Percentiles rank a stretch among this genome's conserved stretches.
Evolutionary conservation across 2,329 filamentous ascomycete genomes (phyloP).

Genomic region (Pseudogymnoascus pannorum): DNA sequence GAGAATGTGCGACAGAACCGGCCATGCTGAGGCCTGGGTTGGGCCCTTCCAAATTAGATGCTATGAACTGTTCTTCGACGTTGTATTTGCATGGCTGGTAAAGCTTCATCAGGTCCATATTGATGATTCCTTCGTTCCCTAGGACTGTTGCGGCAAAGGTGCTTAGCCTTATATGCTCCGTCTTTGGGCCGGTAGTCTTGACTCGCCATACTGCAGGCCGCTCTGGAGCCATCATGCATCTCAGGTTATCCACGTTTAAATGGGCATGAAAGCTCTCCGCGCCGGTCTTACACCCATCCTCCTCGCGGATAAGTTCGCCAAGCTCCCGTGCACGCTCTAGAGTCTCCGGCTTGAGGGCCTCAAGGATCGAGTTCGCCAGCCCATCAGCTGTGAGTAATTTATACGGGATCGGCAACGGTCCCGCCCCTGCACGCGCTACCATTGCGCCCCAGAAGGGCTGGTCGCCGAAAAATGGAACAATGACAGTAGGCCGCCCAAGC

Average conservation of each 20-base stretch:
- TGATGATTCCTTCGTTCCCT: slow-evolving; percentile 53
- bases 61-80: slow-evolving; percentile 13
- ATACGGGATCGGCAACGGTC: slow-evolving; percentile 59
- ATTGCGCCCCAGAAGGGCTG: slow-evolving; percentile 76
- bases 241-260: slow-evolving; percentile 53
- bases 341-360: slow-evolving; percentile 50
- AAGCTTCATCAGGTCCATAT: slow-evolving; percentile 25
- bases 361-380: slow-evolving; percentile 53
- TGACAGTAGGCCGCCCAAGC: slow-evolving; percentile 66
- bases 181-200: slow-evolving; percentile 52
- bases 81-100: slow-evolving; percentile 16
- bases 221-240: slow-evolving; percentile 60
- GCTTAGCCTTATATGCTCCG: slow-evolving; percentile 43
- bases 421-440: slow-evolving; percentile 61
- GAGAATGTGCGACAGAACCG: slow-evolving; percentile 16
- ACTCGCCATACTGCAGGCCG: slow-evolving; percentile 66
- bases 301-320: slow-evolving; percentile 56
- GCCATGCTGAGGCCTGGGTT: slow-evolving; percentile 17
- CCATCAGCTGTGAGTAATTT: slow-evolving; percentile 58
- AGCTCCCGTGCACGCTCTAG: slow-evolving; percentile 38
- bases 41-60: slow-evolving; percentile 15
- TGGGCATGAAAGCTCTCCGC: slow-evolving; percentile 61
- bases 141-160: slow-evolving; percentile 62
- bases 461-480: slow-evolving; percentile 78
- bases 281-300: slow-evolving; percentile 52